Conservation (phyloP, 805 yeast species). For the Cephaloascus albidus region DNA sequence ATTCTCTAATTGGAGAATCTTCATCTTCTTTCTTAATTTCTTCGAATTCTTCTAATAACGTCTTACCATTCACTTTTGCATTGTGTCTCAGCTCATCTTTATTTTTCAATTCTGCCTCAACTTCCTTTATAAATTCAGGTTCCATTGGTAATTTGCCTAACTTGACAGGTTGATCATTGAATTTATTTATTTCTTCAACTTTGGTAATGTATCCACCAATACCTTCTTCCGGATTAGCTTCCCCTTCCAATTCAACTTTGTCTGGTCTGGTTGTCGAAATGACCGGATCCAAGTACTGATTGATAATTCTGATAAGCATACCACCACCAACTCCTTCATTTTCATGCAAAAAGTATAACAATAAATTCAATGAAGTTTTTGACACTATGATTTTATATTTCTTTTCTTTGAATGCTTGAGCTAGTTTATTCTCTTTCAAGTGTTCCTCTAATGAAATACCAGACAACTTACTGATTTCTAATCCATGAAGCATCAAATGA, state of each 20-base stretch:
- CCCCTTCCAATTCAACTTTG: constrained; percentile 31
- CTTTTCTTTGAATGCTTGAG: constrained; percentile 62
- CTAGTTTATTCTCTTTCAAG: constrained; percentile 71
- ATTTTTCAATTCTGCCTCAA: constrained; percentile 72
- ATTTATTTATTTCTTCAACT: constrained; percentile 40
- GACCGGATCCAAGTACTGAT: constrained; percentile 63
- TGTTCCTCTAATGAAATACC: constrained; percentile 77
- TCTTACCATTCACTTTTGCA: constrained; percentile 18
- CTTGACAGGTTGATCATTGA: constrained; percentile 65
- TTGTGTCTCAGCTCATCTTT: constrained; percentile 46
- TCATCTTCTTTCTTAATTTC: constrained; percentile 43
- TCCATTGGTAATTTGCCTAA: constrained; percentile 83
- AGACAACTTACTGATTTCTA: constrained; percentile 62
- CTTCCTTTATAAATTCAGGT: constrained; percentile 74
- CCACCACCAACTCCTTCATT: constrained; percentile 91
- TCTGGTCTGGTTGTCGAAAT: constrained; percentile 33
- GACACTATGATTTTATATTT: constrained; percentile 72
- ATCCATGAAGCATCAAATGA: constrained; percentile 66
- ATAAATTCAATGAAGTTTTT: constrained; percentile 74
- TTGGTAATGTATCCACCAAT: constrained; percentile 33
- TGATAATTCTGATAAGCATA: constrained; percentile 73
- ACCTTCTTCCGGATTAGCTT: constrained; percentile 42
- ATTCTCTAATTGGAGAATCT: constrained; percentile 66
- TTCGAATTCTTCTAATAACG: constrained; percentile 59
- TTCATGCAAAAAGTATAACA: constrained; percentile 82